Evolutionary conservation across 768 basidiomycete genomes (phyloP), one percentile per base, ranked within the genome.

Genomic region (Termitomyces sp.): DNA sequence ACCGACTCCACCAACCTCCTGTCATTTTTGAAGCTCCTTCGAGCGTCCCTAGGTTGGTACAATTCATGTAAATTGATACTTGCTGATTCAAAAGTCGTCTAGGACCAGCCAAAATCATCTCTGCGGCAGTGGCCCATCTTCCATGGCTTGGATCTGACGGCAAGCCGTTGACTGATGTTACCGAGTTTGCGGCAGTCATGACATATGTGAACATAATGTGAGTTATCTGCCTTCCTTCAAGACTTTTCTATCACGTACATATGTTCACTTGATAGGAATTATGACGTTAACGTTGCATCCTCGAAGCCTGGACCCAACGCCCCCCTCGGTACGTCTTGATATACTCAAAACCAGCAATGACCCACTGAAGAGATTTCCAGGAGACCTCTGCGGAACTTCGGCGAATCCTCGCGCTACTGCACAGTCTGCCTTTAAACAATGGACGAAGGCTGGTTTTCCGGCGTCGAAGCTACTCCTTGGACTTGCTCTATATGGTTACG

Each of bases 231-330:
- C 31, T 11, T 16, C 27, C 40, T 32, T 23, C 42, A 37, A 17
- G 17, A 44, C 40, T 4, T 31, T 29, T 12, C 35, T 38, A n/a
- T n/a, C n/a, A n/a, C n/a, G 21, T 8, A 74, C 3, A 65, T 74
- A 64, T 69, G 37, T 25, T 37, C 38, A 12, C 4, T 37, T 32
- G 23, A 35, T 16, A 60, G 87, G 88, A 89, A 89, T 70, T 89
- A 90, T 69, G 88, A 90, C 64, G 81, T 87, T 44, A 86, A 78
- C 69, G 82, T 82, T 40, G 78, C 84, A 0, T 82, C 83, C 7
- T 69, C 76, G 1, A 80, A 76, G 42, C 90, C 89, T 1, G 90
- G 90, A 3, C 83, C 90, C 2, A 90, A 90, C 67, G 89, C 90
- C 5, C 90, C 89, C 4, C 79, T 89, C 14, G 78, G 79, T 74